Conservation (phyloP, 176 grass and related monocot genomes). For the Neostapfia colusana region DNA sequence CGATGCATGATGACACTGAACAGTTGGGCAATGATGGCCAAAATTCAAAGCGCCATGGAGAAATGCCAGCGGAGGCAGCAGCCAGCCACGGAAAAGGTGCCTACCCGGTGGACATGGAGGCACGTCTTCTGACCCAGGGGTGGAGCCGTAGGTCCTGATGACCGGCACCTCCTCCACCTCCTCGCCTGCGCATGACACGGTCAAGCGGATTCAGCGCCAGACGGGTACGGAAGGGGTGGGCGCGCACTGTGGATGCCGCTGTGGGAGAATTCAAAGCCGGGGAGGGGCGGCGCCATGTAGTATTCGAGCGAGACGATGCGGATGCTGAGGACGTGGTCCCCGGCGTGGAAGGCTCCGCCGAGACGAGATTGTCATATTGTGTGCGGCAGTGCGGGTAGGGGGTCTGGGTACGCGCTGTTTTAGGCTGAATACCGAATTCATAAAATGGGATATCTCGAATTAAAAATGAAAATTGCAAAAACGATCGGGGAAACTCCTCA, state of each 20-base stretch:
- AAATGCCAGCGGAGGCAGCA: neutral
- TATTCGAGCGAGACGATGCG: constrained; percentile 85
- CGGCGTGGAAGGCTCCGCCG: constrained; percentile 38
- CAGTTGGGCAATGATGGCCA: neutral
- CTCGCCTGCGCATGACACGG: constrained; percentile 37
- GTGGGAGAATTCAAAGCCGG: constrained; percentile 65
- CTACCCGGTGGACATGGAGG: constrained; percentile 84
- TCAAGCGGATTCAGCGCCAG: neutral
- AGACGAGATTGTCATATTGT: no score
- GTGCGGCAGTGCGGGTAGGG: no score
- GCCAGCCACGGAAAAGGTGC: constrained; percentile 13
- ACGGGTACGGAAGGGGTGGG: no score
- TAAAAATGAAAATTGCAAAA: no score
- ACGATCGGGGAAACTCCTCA: no score
- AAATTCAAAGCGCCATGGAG: neutral
- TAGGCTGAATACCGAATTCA: no score
- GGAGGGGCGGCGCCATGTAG: constrained; percentile 86
- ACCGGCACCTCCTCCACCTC: constrained; percentile 72
- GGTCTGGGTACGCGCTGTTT: no score
- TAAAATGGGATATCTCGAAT: no score
- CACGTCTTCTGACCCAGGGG: constrained; percentile 89
- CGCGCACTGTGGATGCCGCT: constrained; percentile 69
- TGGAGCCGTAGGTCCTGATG: constrained; percentile 90
- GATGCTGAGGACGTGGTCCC: constrained; percentile 63
- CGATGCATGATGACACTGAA: neutral